Conservation (phyloP, 805 yeast genomes). For the Isabelozyma pseudorhagii region DNA sequence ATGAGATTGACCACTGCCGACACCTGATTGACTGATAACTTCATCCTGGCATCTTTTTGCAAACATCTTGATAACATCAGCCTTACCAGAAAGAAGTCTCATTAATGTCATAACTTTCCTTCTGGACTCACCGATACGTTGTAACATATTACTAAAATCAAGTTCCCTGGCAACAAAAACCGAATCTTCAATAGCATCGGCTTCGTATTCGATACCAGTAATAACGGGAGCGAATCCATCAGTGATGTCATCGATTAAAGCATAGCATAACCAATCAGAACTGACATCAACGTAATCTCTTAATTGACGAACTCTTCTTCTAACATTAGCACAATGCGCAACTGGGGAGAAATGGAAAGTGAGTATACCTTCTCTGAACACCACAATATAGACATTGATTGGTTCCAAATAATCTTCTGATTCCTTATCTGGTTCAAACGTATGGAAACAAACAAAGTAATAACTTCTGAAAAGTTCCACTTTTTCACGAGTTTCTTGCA, state of each 20-base stretch:
- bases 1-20: conserved; percentile 7
- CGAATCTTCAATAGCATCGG: conserved; percentile 79
- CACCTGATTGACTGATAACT: conserved; percentile 16
- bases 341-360: conserved; percentile 61
- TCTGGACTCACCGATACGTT: conserved; percentile 84
- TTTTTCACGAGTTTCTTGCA: conserved; percentile 96
- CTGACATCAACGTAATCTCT: conserved; percentile 75
- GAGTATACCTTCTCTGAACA: conserved; percentile 56
- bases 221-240: conserved; percentile 84
- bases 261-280: conserved; percentile 82
- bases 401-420: conserved; percentile 83
- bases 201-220: conserved; percentile 73
- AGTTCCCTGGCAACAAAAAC: conserved; percentile 76
- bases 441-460: conserved; percentile 95
- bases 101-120: conserved; percentile 89
- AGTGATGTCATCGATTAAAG: conserved; percentile 78
- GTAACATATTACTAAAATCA: conserved; percentile 74
- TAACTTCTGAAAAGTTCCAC: conserved; percentile 88
- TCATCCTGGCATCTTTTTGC: conserved; percentile 91
- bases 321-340: conserved; percentile 62
- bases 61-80: conserved; percentile 94
- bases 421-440: conserved; percentile 83
- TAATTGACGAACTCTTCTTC: conserved; percentile 78
- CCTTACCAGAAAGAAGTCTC: conserved; percentile 88
- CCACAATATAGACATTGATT: conserved; percentile 67